Conservation (phyloP, 176 grass and related monocot species). For the Aegilops speltoides region DNA sequence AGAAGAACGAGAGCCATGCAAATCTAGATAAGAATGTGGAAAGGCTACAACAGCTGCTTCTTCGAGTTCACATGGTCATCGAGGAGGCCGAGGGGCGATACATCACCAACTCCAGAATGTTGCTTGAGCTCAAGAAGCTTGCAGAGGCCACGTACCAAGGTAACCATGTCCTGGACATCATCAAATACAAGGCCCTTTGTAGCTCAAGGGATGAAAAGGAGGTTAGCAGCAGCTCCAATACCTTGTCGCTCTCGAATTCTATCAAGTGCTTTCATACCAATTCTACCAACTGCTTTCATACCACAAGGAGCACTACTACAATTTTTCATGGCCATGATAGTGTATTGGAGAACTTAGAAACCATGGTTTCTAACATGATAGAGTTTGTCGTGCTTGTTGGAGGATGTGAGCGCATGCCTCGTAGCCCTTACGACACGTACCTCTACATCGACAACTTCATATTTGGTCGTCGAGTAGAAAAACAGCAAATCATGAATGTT, state of each 20-base stretch:
- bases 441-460: background rate
- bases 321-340: background rate
- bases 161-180: slow-evolving; percentile 11
- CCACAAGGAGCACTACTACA: too few species aligned
- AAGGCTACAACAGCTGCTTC: slow-evolving; percentile 30
- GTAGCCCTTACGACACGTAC: background rate
- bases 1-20: background rate
- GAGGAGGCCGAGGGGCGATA: slow-evolving; percentile 22
- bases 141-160: slow-evolving; percentile 24
- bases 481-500: background rate
- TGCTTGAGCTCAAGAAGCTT: slow-evolving; percentile 27
- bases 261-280: background rate
- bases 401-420: background rate
- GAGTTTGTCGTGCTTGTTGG: background rate
- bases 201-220: background rate
- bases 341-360: background rate
- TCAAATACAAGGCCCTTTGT: background rate
- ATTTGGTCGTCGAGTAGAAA: background rate
- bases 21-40: slow-evolving; percentile 4
- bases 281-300: too few species aligned
- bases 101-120: slow-evolving; percentile 33
- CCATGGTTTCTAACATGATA: background rate
- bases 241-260: background rate
- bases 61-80: slow-evolving; percentile 29
- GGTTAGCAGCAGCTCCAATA: background rate